A percentile compares a stretch with the other conserved stretches of the same genome.
These are phyloP conservation scores for Penicillium subrubescens DNA, from an alignment of 495 filamentous ascomycete genomes.

Conservation along the genomic window DNA sequence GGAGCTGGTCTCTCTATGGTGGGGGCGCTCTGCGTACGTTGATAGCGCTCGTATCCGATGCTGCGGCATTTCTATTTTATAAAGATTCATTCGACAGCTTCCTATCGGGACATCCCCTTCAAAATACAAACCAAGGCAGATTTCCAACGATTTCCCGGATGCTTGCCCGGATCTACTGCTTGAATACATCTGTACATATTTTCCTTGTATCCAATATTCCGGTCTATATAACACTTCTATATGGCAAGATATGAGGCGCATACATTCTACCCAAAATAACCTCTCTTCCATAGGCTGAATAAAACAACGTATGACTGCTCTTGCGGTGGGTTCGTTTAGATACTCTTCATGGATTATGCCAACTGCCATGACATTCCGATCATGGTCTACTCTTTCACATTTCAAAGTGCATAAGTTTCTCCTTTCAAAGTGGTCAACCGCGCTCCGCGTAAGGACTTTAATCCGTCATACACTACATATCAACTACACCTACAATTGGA, in stretches of 20 bases:
- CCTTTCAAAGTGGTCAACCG: not conserved
- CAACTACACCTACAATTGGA: too few species aligned
- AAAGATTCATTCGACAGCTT: slow-evolving; percentile 17
- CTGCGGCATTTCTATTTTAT: slow-evolving; percentile 81
- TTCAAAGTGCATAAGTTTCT: too few species aligned
- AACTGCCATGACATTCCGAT: too few species aligned
- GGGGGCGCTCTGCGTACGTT: slow-evolving; percentile 67
- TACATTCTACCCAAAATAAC: not conserved
- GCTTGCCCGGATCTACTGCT: not conserved
- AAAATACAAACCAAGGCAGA: not conserved
- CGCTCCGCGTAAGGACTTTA: not conserved
- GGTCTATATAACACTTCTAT: not conserved
- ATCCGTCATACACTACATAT: not conserved
- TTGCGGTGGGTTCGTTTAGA: too few species aligned
- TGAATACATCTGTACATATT: not conserved
- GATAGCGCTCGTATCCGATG: slow-evolving; percentile 74
- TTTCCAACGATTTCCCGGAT: not conserved
- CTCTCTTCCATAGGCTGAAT: not conserved
- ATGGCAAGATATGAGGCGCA: not conserved
- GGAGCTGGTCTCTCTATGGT: slow-evolving; percentile 70
- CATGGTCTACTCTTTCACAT: too few species aligned
- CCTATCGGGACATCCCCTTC: not conserved
- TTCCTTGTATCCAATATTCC: not conserved
- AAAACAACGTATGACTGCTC: too few species aligned
- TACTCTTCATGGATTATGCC: too few species aligned